Conservation (phyloP, 169 alveolate species). For the Plasmodium malariae region DNA sequence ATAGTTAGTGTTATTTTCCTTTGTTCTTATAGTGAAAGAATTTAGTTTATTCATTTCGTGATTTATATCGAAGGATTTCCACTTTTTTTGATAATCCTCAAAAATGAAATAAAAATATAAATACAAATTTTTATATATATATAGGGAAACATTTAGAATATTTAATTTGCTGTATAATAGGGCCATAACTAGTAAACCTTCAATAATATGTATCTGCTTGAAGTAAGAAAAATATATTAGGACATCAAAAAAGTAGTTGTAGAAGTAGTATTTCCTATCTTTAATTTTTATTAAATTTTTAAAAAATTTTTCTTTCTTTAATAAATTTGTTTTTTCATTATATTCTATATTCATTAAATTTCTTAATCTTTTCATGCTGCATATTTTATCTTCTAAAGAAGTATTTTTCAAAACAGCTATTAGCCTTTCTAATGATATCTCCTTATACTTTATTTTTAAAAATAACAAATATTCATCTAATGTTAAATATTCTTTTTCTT, state of each 20-base stretch:
- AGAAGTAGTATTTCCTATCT: conserved; percentile 53
- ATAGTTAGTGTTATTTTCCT: background rate
- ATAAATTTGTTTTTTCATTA: conserved; percentile 40
- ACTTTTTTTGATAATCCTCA: conserved; percentile 59
- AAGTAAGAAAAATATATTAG: conserved; percentile 71
- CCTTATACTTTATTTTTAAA: conserved; percentile 60
- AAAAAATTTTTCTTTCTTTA: conserved; percentile 55
- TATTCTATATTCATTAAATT: conserved; percentile 34
- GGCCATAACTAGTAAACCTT: conserved; percentile 63
- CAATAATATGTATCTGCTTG: conserved; percentile 60
- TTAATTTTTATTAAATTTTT: conserved; percentile 20
- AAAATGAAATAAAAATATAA: conserved; percentile 58
- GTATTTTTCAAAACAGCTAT: conserved; percentile 14
- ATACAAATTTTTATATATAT: conserved; percentile 61
- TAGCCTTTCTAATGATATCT: conserved; percentile 26
- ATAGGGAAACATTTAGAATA: conserved; percentile 24
- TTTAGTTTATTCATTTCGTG: conserved; percentile 39
- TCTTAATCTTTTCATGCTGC: conserved; percentile 44
- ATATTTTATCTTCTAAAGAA: conserved; percentile 35
- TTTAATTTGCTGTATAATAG: conserved; percentile 57
- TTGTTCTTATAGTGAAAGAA: conserved; percentile 19
- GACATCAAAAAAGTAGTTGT: conserved; percentile 74
- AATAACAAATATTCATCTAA: conserved; percentile 72
- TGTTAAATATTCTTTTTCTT: conserved; percentile 17
- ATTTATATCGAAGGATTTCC: conserved; percentile 27